These are phyloP conservation scores for Suhomyces bribrorum DNA, from an alignment of 1,139 yeast species.

Conservation along the genomic window DNA sequence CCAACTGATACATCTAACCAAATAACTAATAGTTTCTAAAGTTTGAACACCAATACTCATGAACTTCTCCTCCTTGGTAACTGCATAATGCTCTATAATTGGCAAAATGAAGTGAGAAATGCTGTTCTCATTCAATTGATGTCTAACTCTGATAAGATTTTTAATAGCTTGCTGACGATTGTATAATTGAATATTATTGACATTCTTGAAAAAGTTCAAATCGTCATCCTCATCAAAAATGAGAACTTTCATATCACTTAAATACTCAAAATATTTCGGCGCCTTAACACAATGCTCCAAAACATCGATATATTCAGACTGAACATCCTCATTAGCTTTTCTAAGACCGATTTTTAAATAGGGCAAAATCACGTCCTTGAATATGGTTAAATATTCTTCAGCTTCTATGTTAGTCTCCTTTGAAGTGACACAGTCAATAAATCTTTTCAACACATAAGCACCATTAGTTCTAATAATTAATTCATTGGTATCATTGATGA, in stretches of 20 bases:
- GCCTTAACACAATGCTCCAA: conserved; percentile 63
- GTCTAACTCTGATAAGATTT: conserved; percentile 45
- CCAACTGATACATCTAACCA: conserved; percentile 68
- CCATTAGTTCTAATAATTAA: conserved; percentile 81
- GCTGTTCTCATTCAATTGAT: conserved; percentile 54
- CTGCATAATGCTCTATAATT: conserved; percentile 75
- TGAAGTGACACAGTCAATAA: conserved; percentile 57
- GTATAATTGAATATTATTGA: conserved; percentile 81
- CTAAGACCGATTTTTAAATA: conserved; percentile 69
- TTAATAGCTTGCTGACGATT: conserved; percentile 83
- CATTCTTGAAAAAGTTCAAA: conserved; percentile 78
- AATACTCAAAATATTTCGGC: conserved; percentile 50
- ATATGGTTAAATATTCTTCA: conserved; percentile 38
- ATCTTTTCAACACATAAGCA: conserved; percentile 61
- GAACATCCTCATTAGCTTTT: conserved; percentile 59
- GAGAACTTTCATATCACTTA: conserved; percentile 68
- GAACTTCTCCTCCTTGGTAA: conserved; percentile 57
- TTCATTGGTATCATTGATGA: conserved; percentile 77
- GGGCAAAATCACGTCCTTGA: conserved; percentile 64
- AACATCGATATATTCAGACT: conserved; percentile 68
- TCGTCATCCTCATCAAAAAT: conserved; percentile 74
- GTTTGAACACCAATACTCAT: conserved; percentile 78
- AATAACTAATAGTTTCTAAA: conserved; percentile 57
- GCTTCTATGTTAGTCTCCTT: conserved; percentile 37
- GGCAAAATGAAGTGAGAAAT: conserved; percentile 84